phyloP scores from a whole-genome alignment of 306 rosid genomes.

The Pueraria montana region DNA sequence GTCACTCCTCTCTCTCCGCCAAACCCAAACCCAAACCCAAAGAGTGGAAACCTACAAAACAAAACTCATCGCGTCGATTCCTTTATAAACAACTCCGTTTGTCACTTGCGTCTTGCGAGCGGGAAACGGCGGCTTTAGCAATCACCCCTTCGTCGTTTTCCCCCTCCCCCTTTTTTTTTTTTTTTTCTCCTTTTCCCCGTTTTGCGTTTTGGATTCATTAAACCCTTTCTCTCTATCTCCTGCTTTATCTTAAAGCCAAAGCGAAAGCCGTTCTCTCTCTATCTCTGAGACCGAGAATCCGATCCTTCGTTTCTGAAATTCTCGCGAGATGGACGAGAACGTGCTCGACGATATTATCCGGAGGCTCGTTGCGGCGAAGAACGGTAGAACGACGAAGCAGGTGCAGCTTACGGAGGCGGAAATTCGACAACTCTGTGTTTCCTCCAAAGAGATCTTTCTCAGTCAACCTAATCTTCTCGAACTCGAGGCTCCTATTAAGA shows the following conservation, averaged over 20 bases:
- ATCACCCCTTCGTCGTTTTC: slow-evolving; percentile 31
- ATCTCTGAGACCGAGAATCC: not conserved
- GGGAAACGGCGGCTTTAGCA: slow-evolving; percentile 60
- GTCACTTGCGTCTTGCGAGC: slow-evolving; percentile 43
- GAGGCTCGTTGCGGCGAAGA: slow-evolving; percentile 71
- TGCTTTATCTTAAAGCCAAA: slow-evolving; percentile 10
- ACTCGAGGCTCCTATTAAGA: slow-evolving; percentile 89
- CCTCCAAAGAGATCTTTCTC: slow-evolving; percentile 81
- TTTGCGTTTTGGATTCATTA: slow-evolving; percentile 29
- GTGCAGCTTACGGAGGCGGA: slow-evolving; percentile 80
- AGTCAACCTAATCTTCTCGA: slow-evolving; percentile 89
- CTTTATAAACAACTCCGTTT: slow-evolving; percentile 46
- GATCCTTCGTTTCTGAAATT: slow-evolving; percentile 25
- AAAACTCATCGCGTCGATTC: not conserved
- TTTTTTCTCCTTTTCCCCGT: too few species aligned
- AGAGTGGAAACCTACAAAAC: slow-evolving; percentile 6
- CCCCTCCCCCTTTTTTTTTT: too few species aligned
- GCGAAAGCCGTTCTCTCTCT: not conserved
- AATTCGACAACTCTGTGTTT: slow-evolving; percentile 67
- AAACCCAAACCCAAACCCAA: slow-evolving; percentile 38
- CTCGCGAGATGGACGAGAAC: slow-evolving; percentile 64
- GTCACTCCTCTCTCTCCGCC: slow-evolving; percentile 7
- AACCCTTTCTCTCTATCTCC: not conserved
- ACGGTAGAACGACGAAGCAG: slow-evolving; percentile 79
- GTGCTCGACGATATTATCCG: slow-evolving; percentile 71